phyloP scores from a whole-genome alignment of 129 eudicot genomes.

The Chrysanthemum seticuspe region DNA sequence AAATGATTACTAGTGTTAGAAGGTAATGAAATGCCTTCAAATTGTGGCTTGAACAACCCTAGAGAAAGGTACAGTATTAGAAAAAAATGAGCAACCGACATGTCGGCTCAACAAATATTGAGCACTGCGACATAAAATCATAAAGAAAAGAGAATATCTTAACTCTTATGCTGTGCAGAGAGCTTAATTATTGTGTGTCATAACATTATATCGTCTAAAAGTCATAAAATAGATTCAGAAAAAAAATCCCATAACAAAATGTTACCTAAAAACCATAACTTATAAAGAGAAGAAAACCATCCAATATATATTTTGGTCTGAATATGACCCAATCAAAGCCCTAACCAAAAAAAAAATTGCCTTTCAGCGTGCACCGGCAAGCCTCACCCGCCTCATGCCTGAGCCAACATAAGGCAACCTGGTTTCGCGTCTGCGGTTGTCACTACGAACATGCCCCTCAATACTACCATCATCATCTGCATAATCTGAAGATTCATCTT shows the following conservation, averaged over 20 bases:
- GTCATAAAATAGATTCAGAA: background rate
- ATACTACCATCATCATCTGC: no score
- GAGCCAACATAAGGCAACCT: no score
- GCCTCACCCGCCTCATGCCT: no score
- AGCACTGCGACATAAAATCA: background rate
- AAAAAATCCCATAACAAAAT: conserved; percentile 17
- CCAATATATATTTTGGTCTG: background rate
- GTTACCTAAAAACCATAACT: conserved; percentile 22
- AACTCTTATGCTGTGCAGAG: conserved; percentile 28
- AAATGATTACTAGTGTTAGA: background rate
- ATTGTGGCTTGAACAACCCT: background rate
- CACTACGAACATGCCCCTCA: no score
- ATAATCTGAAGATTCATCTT: no score
- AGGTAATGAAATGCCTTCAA: background rate
- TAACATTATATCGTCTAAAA: conserved; percentile 20
- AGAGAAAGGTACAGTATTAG: background rate
- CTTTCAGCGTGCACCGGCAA: background rate
- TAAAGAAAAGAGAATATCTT: background rate
- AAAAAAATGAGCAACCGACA: background rate
- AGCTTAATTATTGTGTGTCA: conserved; percentile 15
- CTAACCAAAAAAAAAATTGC: background rate
- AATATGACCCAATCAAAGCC: background rate
- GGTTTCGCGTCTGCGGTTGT: no score
- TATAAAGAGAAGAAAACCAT: background rate
- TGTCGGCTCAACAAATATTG: background rate